Percentiles rank a stretch among this genome's conserved stretches.
Conservation (phyloP, 805 yeast genomes). For the Yamadazyma tumulicola region DNA sequence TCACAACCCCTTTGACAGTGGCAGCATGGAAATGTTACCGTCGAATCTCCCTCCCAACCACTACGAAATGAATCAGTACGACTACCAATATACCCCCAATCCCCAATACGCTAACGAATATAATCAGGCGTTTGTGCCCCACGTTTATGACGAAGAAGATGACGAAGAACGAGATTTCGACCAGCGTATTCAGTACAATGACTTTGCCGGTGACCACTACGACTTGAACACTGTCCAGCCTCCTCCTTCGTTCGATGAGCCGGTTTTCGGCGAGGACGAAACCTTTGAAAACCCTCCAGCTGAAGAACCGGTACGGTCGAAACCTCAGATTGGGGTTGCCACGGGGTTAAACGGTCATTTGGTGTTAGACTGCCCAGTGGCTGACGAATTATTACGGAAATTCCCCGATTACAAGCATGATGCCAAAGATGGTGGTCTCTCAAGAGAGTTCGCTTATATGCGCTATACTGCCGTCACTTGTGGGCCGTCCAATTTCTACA, state of each 20-base stretch:
- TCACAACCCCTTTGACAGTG: conserved; percentile 8
- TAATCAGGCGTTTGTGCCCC: conserved; percentile 42
- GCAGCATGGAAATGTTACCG: conserved; percentile 10
- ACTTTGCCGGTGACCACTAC: conserved; percentile 40
- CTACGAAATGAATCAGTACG: conserved; percentile 20
- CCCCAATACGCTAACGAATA: conserved; percentile 14
- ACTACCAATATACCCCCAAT: conserved; percentile 11
- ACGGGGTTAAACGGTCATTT: conserved; percentile 42
- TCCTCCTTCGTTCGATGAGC: conserved; percentile 18
- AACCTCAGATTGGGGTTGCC: conserved; percentile 33
- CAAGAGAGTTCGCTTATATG: conserved; percentile 58
- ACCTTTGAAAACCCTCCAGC: conserved; percentile 30
- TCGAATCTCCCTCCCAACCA: conserved; percentile 6
- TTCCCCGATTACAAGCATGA: conserved; percentile 36
- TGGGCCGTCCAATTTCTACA: conserved; percentile 62
- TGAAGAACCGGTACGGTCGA: conserved; percentile 29
- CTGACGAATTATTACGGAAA: conserved; percentile 38
- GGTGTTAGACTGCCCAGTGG: conserved; percentile 47
- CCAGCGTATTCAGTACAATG: conserved; percentile 34
- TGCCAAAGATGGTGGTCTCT: conserved; percentile 37
- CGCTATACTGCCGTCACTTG: conserved; percentile 63
- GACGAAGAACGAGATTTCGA: conserved; percentile 41
- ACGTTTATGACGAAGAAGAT: conserved; percentile 37
- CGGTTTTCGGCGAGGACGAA: conserved; percentile 25
- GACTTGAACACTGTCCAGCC: conserved; percentile 31